Conservation (phyloP, 306 rosid genomes). For the Quillaja saponaria region DNA sequence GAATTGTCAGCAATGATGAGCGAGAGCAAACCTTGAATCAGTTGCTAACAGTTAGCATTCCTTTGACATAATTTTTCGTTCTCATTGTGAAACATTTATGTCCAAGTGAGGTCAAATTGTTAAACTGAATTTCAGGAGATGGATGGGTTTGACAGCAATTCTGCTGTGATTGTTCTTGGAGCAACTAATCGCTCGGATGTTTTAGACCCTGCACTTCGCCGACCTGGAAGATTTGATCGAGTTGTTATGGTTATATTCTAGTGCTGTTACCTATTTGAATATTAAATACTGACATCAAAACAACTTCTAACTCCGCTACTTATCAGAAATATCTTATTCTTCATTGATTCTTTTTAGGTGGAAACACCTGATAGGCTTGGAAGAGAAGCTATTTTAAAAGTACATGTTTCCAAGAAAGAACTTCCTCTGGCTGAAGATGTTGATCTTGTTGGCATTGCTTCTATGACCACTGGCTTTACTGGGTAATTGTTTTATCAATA, state of each 20-base stretch:
- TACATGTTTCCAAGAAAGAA: slow-evolving; percentile 81
- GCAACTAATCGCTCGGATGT: slow-evolving; percentile 95
- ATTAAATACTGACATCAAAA: slow-evolving; percentile 23
- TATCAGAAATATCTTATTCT: slow-evolving; percentile 16
- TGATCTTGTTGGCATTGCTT: slow-evolving; percentile 66
- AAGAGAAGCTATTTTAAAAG: slow-evolving; percentile 84
- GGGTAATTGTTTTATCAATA: slow-evolving; percentile 61
- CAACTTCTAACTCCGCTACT: slow-evolving; percentile 12
- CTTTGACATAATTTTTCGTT: slow-evolving; percentile 31
- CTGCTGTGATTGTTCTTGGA: slow-evolving; percentile 94
- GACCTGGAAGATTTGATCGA: slow-evolving; percentile 99
- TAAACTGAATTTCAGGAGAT: slow-evolving; percentile 69
- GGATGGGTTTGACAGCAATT: slow-evolving; percentile 99
- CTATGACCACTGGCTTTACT: slow-evolving; percentile 98
- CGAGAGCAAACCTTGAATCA: slow-evolving; percentile 98
- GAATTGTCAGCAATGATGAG: slow-evolving; percentile 93
- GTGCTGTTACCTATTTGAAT: slow-evolving; percentile 23
- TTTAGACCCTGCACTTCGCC: slow-evolving; percentile 93
- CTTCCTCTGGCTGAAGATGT: slow-evolving; percentile 87
- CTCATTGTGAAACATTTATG: slow-evolving; percentile 3
- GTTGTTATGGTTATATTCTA: slow-evolving; percentile 75
- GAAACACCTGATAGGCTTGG: slow-evolving; percentile 91
- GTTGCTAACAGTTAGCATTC: slow-evolving; percentile 83
- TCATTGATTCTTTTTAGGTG: slow-evolving; percentile 49
- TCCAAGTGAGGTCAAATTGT: slow-evolving; percentile 1